Conservation (phyloP, 83 land plant genomes). For the Diphasiastrum complanatum region DNA sequence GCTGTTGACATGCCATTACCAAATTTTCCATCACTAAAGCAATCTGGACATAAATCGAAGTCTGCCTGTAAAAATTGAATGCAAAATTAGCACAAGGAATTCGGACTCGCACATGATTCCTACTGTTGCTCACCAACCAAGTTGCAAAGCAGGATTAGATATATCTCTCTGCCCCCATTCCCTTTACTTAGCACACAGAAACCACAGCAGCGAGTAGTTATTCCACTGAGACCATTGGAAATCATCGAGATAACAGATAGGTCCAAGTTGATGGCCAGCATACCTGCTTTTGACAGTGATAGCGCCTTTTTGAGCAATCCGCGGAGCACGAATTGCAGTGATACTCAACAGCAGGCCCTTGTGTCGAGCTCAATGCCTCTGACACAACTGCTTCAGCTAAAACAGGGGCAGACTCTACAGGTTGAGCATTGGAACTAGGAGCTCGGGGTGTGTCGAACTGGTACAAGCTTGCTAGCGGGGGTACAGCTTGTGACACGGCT, state of each 20-base stretch:
- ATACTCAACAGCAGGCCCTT: conserved; percentile 80
- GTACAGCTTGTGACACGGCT: conserved; percentile 19
- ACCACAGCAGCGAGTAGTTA: not conserved
- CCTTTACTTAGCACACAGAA: too few relatives aligned
- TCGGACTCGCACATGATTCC: too few relatives aligned
- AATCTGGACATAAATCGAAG: conserved; percentile 87
- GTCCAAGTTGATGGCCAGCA: not conserved
- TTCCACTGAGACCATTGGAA: not conserved
- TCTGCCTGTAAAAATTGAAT: conserved; percentile 67
- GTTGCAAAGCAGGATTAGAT: too few relatives aligned
- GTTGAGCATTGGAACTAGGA: conserved; percentile 1
- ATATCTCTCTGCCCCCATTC: too few relatives aligned
- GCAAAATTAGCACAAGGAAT: conserved; percentile 4
- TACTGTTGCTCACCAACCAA: too few relatives aligned
- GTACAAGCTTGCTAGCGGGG: conserved; percentile 26
- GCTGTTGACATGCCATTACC: conserved; percentile 63
- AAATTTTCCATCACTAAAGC: conserved; percentile 82
- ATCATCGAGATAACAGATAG: not conserved
- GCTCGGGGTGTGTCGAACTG: conserved; percentile 25
- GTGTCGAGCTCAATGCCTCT: conserved; percentile 48
- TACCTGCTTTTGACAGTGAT: conserved; percentile 96
- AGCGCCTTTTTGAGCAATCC: conserved; percentile 88
- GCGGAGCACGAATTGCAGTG: conserved; percentile 95
- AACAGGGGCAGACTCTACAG: conserved; percentile 9
- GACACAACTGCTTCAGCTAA: conserved; percentile 50